Percentiles rank a stretch among this genome's conserved stretches.
These are phyloP conservation scores for peach (Prunus persica) DNA, from an alignment of 306 rosid genomes.

Conservation along the genomic window DNA sequence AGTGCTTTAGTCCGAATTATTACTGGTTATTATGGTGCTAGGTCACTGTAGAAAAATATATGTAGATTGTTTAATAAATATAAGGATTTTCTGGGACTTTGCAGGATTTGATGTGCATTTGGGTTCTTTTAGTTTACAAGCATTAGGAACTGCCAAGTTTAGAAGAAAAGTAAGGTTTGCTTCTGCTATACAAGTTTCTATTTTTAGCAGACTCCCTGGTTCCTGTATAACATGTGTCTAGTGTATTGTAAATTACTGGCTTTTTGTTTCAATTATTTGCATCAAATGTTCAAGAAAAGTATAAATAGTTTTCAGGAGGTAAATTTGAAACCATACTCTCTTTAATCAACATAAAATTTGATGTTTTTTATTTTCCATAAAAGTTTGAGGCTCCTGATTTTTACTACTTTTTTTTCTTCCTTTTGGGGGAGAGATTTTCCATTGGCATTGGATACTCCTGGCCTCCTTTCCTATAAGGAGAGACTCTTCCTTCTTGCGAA, in stretches of 20 bases:
- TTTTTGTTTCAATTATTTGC: neutral
- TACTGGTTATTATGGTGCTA: neutral
- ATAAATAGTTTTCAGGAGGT: too few relatives aligned
- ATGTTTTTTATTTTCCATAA: neutral
- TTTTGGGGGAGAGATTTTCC: neutral
- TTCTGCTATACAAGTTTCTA: conserved; percentile 2
- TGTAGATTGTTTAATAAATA: neutral
- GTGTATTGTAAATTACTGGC: neutral
- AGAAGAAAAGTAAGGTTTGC: conserved; percentile 3
- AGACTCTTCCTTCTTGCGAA: too few relatives aligned
- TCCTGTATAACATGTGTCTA: neutral
- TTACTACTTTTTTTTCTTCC: neutral
- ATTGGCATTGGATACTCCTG: neutral
- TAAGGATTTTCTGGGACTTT: neutral
- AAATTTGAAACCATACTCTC: too few relatives aligned
- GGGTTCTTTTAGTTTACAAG: neutral
- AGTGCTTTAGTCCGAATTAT: neutral
- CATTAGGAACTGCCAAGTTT: neutral
- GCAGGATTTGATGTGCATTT: neutral
- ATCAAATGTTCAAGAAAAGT: too few relatives aligned
- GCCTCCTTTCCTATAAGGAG: too few relatives aligned
- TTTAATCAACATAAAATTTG: too few relatives aligned
- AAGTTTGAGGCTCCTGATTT: neutral
- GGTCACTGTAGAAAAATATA: neutral
- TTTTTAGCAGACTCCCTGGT: neutral